A percentile compares a stretch with the other conserved stretches of the same genome.
Conservation (phyloP, 176 grass and related monocot genomes). For the Phragmites australis region DNA sequence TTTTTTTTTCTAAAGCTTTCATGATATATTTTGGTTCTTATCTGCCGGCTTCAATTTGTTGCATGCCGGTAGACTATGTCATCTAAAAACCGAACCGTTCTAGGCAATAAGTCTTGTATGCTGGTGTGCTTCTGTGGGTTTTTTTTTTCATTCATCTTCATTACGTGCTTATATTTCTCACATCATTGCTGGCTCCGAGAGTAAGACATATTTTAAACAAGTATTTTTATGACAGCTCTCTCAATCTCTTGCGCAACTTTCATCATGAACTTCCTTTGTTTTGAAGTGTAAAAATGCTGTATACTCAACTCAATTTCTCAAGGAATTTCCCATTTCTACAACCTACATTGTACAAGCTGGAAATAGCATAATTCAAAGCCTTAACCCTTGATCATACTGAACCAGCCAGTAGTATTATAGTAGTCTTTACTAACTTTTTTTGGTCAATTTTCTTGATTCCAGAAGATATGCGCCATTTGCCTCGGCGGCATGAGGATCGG, state of each 20-base stretch:
- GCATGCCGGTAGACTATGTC: no score
- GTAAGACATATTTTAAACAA: background rate
- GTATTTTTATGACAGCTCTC: background rate
- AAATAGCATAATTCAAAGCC: no score
- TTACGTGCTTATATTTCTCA: background rate
- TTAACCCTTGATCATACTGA: no score
- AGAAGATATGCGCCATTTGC: slow-evolving; percentile 73
- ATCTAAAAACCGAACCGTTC: no score
- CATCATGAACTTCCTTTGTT: background rate
- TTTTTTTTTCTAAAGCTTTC: background rate
- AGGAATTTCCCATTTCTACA: background rate
- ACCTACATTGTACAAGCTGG: background rate
- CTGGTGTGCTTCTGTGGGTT: background rate
- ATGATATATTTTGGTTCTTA: background rate
- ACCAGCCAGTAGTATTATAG: no score
- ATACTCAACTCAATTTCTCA: background rate
- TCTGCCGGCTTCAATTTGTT: background rate
- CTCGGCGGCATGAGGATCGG: slow-evolving; percentile 56
- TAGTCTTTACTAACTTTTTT: slow-evolving; percentile 22
- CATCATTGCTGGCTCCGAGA: background rate
- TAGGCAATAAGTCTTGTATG: background rate
- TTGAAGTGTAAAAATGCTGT: background rate
- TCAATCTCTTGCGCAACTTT: background rate
- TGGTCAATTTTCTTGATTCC: slow-evolving; percentile 27
- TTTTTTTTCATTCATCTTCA: background rate